Evolutionary conservation across 345 rosid genomes (phyloP).

Genomic region (Hypericum perforatum): DNA sequence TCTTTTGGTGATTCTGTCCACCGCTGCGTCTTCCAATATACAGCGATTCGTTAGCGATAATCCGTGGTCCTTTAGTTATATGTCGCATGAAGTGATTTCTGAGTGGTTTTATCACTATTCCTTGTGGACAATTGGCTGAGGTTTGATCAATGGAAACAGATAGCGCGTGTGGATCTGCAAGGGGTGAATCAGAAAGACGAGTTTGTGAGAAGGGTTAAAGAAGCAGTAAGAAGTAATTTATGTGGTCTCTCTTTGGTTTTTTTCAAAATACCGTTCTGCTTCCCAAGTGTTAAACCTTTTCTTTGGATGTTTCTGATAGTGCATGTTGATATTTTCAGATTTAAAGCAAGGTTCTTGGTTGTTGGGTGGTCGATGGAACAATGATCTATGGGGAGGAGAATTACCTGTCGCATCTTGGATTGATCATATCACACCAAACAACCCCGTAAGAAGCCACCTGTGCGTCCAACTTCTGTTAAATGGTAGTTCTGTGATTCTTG

Average conservation of each 20-base stretch:
- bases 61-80: too few relatives aligned
- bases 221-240: slow-evolving; percentile 55
- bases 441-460: slow-evolving; percentile 49
- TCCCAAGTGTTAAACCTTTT: too few relatives aligned
- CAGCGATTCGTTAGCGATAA: too few relatives aligned
- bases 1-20: too few relatives aligned
- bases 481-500: slow-evolving; percentile 2
- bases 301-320: neutral
- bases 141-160: slow-evolving; percentile 31
- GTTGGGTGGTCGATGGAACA: slow-evolving; percentile 95
- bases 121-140: neutral
- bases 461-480: neutral
- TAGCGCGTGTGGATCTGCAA: slow-evolving; percentile 52
- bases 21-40: too few relatives aligned
- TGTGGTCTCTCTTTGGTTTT: neutral
- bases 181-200: slow-evolving; percentile 54
- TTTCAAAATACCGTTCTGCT: too few relatives aligned
- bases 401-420: slow-evolving; percentile 71
- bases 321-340: slow-evolving; percentile 21
- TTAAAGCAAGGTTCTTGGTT: slow-evolving; percentile 64
- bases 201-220: slow-evolving; percentile 61
- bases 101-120: neutral
- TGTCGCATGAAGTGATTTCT: neutral
- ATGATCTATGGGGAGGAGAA: slow-evolving; percentile 94
- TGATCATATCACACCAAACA: slow-evolving; percentile 56